Evolutionary conservation across 306 rosid genomes (phyloP), one percentile per base, ranked within the genome.

Genomic region (Castanea mollissima): DNA sequence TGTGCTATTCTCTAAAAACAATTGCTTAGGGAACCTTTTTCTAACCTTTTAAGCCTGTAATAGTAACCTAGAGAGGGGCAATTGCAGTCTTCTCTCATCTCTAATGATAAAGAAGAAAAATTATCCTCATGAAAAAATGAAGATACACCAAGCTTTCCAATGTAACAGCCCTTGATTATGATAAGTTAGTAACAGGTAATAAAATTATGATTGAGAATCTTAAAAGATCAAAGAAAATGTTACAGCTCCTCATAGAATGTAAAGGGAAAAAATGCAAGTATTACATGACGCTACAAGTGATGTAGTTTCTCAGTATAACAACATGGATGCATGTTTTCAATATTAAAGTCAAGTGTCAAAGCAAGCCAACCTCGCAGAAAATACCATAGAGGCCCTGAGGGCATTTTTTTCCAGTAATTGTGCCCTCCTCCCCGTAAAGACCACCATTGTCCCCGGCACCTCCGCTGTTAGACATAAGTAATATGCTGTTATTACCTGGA

Each of bases 321-420:
- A 62, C 51, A 70, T 77, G 44, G 29, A 25, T 27, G 15, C 46
- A 63, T 68, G 73, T 75, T 71, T 82, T 49, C 68, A 9, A 72
- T 49, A 79, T 41, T 52, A 20, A 52, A 72, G 51, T 41, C 68
- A 75, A 59, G 54, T 74, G 76, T 41, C 38, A 82, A 35, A 57
- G 20, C 23, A 78, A 25, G 29, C 23, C 38, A 74, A 58, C 99
- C 95, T 83, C 76, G 57, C 99, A 94, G 83, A 90, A 94, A 71
- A 88, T 88, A 56, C 99, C 97, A 62, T 87, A 92, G 76, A 94
- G 99, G 68, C 99, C 99, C 91, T 88, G 74, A 9, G 97, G 99
- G 83, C 99, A 92, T 82, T 91, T 89, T 88, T 89, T 92, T 74
- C 99, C 99, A 29, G 97, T 91, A 64, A 87, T 79, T 55, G 97